Evolutionary conservation across 768 basidiomycete genomes (phyloP).

Genomic region (Termitomyces sp.): DNA sequence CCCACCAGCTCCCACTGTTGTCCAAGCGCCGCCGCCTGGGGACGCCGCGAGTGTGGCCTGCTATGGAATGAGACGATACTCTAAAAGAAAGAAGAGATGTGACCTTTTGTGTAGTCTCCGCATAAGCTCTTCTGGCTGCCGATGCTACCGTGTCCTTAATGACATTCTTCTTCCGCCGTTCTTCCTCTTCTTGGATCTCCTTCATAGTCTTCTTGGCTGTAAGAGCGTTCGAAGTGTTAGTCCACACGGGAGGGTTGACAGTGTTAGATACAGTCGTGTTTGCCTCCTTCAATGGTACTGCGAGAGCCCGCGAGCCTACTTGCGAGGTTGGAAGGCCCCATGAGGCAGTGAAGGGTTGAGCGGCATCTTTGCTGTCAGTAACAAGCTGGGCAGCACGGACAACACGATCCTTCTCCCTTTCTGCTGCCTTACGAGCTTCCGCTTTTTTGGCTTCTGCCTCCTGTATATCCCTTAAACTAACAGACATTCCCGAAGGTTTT

Average conservation of each 20-base stretch:
- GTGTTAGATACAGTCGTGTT: constrained; percentile 18
- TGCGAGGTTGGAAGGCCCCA: constrained; percentile 91
- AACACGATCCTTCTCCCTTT: constrained; percentile 64
- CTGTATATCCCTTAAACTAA: constrained; percentile 91
- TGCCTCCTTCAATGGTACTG: constrained; percentile 36
- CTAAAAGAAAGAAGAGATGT: constrained; percentile 7
- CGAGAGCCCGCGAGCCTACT: constrained; percentile 46
- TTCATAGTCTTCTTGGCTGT: constrained; percentile 89
- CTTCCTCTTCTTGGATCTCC: constrained; percentile 98
- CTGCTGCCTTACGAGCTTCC: constrained; percentile 69
- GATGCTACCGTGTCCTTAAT: constrained; percentile 56
- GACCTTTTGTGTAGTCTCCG: constrained; percentile 76
- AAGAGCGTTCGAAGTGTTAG: constrained; percentile 48
- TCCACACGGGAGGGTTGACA: constrained; percentile 65
- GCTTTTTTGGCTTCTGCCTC: constrained; percentile 83
- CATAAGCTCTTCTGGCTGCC: constrained; percentile 66
- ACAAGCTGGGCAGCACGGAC: constrained; percentile 40
- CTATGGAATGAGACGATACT: constrained; percentile 4
- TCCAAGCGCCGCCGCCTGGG: constrained; percentile 60
- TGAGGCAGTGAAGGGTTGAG: constrained; percentile 60
- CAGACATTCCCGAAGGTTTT: constrained; percentile 34
- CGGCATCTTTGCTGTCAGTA: constrained; percentile 43
- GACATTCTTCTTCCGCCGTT: constrained; percentile 67
- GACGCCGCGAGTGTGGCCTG: constrained; percentile 21
- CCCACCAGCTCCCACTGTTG: constrained; percentile 78